Conservation (phyloP, 2,329 filamentous ascomycete species). For the Didymella exigua region DNA sequence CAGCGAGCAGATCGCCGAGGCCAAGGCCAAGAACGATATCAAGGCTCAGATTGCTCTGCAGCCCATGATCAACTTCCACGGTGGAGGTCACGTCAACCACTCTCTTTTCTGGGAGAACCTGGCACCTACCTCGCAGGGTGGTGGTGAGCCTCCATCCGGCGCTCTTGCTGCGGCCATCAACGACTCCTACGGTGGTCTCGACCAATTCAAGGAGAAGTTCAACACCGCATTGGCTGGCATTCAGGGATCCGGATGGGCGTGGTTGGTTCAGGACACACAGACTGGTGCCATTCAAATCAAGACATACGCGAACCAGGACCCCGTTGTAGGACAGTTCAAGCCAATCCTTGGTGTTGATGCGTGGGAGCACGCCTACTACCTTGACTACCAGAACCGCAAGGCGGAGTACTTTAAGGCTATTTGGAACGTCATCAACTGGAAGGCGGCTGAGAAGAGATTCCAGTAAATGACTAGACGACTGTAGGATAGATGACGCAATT, state of each 20-base stretch:
- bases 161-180: conserved; percentile 64
- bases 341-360: conserved; percentile 90
- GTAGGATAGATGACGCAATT: conserved; percentile 2
- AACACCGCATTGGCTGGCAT: conserved; percentile 68
- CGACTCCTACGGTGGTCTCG: conserved; percentile 63
- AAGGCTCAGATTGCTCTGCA: conserved; percentile 61
- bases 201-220: conserved; percentile 66
- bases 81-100: conserved; percentile 71
- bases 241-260: conserved; percentile 69
- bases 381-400: conserved; percentile 97
- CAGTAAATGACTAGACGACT: conserved; percentile 46
- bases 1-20: conserved; percentile 70
- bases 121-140: conserved; percentile 69
- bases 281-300: conserved; percentile 66
- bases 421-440: conserved; percentile 97
- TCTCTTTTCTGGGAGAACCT: conserved; percentile 73
- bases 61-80: conserved; percentile 69
- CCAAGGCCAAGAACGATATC: conserved; percentile 60
- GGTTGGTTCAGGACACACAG: conserved; percentile 67
- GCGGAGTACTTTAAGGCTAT: conserved; percentile 92
- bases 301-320: conserved; percentile 86
- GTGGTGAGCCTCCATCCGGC: conserved; percentile 67
- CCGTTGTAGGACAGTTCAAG: conserved; percentile 80
- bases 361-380: conserved; percentile 95
- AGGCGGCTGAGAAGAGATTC: conserved; percentile 81